Evolutionary conservation across 73 alveolate species (phyloP).

Genomic region (Stentor roeselii): DNA sequence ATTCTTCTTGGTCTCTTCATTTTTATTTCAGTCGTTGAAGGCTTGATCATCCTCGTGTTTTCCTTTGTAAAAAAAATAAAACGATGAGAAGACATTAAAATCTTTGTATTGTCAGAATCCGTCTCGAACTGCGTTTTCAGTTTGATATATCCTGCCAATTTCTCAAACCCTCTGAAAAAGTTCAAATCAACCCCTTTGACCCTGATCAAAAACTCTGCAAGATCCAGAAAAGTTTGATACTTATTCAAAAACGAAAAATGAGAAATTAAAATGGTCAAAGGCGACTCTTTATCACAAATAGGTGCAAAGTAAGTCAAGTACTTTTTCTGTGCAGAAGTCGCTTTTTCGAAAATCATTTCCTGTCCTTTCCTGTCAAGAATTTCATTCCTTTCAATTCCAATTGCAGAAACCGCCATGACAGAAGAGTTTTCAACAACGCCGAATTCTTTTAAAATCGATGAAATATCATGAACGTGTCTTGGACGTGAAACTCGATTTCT

Average conservation of each 20-base stretch:
- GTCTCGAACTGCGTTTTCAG: not conserved
- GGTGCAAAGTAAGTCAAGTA: not conserved
- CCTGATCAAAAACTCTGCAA: not conserved
- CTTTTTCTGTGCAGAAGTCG: not conserved
- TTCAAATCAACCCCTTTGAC: not conserved
- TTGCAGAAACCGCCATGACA: not conserved
- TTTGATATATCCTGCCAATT: not conserved
- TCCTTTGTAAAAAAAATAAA: not conserved
- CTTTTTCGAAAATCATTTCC: not conserved
- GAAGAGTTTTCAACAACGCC: not conserved
- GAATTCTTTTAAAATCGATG: not conserved
- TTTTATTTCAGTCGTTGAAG: not conserved
- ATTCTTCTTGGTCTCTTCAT: not conserved
- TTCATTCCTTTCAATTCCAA: not conserved
- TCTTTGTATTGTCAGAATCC: not conserved
- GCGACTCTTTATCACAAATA: not conserved
- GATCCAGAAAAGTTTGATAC: not conserved
- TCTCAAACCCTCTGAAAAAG: not conserved
- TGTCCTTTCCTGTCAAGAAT: not conserved
- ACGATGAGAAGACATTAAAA: not conserved
- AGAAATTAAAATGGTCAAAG: not conserved
- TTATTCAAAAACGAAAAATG: not conserved
- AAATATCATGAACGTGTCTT: not conserved
- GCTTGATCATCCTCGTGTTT: not conserved
- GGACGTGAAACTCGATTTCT: not conserved